A percentile compares a stretch with the other conserved stretches of the same genome.
Evolutionary conservation across 306 rosid genomes (phyloP).

Genomic region (Bauhinia variegata): DNA sequence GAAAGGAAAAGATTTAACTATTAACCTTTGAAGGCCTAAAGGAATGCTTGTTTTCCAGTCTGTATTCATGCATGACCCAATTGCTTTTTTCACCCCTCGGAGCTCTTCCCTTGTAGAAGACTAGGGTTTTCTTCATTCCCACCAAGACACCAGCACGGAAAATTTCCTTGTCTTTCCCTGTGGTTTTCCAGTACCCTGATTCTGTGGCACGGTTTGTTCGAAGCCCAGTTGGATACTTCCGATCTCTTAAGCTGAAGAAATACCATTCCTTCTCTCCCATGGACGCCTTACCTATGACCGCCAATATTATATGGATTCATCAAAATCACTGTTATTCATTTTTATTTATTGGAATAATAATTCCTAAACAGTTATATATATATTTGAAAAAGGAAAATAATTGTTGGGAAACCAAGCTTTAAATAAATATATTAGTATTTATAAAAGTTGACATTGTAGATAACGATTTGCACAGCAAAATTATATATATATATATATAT

Average conservation of each 20-base stretch:
- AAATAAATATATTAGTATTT: too few species aligned
- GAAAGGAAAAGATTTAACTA: background rate
- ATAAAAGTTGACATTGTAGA: too few species aligned
- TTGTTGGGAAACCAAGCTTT: too few species aligned
- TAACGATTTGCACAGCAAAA: too few species aligned
- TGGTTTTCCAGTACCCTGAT: slow-evolving; percentile 94
- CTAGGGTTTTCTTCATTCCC: slow-evolving; percentile 98
- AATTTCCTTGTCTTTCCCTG: slow-evolving; percentile 92
- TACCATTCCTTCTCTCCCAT: slow-evolving; percentile 98
- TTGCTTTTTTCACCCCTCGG: slow-evolving; percentile 91
- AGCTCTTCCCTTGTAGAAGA: slow-evolving; percentile 91
- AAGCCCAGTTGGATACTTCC: slow-evolving; percentile 91
- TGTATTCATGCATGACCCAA: slow-evolving; percentile 97
- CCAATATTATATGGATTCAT: background rate
- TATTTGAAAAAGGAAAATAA: too few species aligned
- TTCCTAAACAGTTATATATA: too few species aligned
- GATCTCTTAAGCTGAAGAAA: slow-evolving; percentile 76
- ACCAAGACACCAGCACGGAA: slow-evolving; percentile 55
- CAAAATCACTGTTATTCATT: background rate
- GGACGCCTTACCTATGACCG: slow-evolving; percentile 73
- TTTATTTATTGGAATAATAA: slow-evolving; percentile 4
- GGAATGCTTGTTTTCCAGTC: slow-evolving; percentile 63
- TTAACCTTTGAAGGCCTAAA: slow-evolving; percentile 68
- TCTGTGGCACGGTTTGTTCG: slow-evolving; percentile 90
- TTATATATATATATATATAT: too few species aligned